Base-by-base conservation (phyloP, 202 grass and related monocot genomes). In the Zoysia matrella region DNA sequence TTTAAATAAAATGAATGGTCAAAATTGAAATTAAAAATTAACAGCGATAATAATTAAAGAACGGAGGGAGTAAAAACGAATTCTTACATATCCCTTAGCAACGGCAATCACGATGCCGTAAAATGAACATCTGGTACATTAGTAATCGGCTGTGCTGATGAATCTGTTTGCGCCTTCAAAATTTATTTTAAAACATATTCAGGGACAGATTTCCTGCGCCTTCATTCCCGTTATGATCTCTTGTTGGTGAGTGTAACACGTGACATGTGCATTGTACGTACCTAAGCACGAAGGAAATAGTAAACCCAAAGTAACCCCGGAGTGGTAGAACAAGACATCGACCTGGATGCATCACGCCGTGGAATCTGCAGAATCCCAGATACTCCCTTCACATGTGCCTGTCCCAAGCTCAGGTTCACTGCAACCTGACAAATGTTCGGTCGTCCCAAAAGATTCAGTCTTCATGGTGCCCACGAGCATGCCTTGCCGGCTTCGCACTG, bases 391-490 rank as follows among this genome's bases (percentile, higher is more conserved):
- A 52, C 61, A 73, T 67, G 46, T 69, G 46, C 57, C 75, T 86
- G 76, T 86, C 52, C 46, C n/a, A 74, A 52, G 60, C 43, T 65
- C 41, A 47, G 16, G 9, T 3, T 57, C 45, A 10, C 46, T 55
- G 16, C 9, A 12, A 54, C 41, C 53, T 52, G 52, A 52, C 77
- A 67, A 80, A 60, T 80, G 7, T 60, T 86, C 60, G 30, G 60
- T 55, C 58, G 51, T 60, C 69, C 67, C 30, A 44, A 80, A 79
- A 85, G 43, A 67, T 79, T 67, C 51, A 85, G 44, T 50, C 75
- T 66, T 64, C 75, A 6, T 9, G 40, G 40, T 48, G 46, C 14
- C 30, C 82, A 64, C 40, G 40, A 42, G 45, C 46, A 14, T 22
- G 16, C 11, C 18, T 18, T 30, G 68, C 22, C 22, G 22, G 22